phyloP scores from a whole-genome alignment of 352 stramenopile species.

The Globisporangium solare region DNA sequence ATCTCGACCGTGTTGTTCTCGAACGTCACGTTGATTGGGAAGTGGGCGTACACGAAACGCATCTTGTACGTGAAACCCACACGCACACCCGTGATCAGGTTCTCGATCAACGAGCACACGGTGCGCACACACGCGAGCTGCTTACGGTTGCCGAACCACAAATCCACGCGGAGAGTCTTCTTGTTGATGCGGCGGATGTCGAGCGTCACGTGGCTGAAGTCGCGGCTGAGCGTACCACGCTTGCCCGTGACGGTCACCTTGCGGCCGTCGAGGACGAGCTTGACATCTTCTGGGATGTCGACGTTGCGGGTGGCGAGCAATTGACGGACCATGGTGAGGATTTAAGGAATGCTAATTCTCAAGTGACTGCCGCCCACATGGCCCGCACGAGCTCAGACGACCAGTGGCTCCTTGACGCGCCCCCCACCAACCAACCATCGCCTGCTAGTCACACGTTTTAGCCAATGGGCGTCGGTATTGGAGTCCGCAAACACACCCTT shows the following conservation, averaged over 20 bases:
- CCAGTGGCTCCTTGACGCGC: background rate
- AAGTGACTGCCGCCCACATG: constrained; percentile 27
- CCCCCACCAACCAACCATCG: constrained; percentile 14
- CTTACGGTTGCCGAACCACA: constrained; percentile 99
- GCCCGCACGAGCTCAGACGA: background rate
- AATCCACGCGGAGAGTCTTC: constrained; percentile 93
- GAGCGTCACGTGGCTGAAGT: constrained; percentile 98
- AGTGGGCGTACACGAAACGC: constrained; percentile 99
- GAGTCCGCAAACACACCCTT: background rate
- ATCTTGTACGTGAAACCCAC: constrained; percentile 99
- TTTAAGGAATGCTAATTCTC: constrained; percentile 61
- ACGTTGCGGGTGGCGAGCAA: constrained; percentile 93
- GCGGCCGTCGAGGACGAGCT: constrained; percentile 92
- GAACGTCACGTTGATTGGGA: constrained; percentile 99
- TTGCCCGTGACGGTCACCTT: constrained; percentile 95
- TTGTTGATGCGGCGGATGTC: constrained; percentile 92
- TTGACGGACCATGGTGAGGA: constrained; percentile 72
- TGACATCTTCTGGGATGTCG: constrained; percentile 93
- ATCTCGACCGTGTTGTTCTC: constrained; percentile 95
- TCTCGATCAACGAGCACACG: constrained; percentile 98
- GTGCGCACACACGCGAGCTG: constrained; percentile 97
- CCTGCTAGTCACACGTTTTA: background rate
- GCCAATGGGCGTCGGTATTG: constrained; percentile 1
- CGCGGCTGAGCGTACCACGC: constrained; percentile 91
- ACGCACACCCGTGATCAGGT: constrained; percentile 99